phyloP scores from a whole-genome alignment of 1,284 basidiomycete genomes.

The Cutaneotrichosporon mucoides region DNA sequence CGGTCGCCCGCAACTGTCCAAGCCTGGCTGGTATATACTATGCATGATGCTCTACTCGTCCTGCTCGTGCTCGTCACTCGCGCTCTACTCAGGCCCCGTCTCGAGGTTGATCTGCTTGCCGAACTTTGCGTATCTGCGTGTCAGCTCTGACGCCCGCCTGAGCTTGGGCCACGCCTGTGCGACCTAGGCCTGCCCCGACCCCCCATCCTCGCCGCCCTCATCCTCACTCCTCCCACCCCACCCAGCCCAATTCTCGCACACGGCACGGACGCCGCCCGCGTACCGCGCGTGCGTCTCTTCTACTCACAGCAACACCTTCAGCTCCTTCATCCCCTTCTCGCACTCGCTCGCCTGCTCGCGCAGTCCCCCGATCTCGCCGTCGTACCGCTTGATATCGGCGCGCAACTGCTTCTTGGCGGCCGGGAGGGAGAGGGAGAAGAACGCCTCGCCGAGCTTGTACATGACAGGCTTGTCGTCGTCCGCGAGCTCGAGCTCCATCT shows the following conservation, averaged over 20 bases:
- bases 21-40: neutral
- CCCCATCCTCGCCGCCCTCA: too few species aligned
- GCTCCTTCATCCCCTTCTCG: slow-evolving; percentile 78
- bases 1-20: too few species aligned
- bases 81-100: slow-evolving; percentile 38
- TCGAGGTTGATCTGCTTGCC: slow-evolving; percentile 90
- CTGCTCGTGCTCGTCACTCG: neutral
- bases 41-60: slow-evolving; percentile 3
- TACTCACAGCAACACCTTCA: slow-evolving; percentile 70
- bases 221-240: too few species aligned
- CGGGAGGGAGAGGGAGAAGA: slow-evolving; percentile 69
- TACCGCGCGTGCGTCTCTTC: too few species aligned
- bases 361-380: slow-evolving; percentile 59
- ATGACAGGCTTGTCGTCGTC: slow-evolving; percentile 71
- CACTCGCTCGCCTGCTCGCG: slow-evolving; percentile 63
- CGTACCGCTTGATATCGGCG: slow-evolving; percentile 61
- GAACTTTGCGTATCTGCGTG: slow-evolving; percentile 75
- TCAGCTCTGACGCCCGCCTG: slow-evolving; percentile 1
- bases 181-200: neutral
- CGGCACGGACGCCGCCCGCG: too few species aligned
- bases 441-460: slow-evolving; percentile 90
- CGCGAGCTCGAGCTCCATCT: slow-evolving; percentile 81
- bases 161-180: neutral
- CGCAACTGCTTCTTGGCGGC: slow-evolving; percentile 72
- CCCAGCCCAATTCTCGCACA: too few species aligned